Percentiles rank a stretch among this genome's conserved stretches.
These are phyloP conservation scores for Zoysia pacifica DNA, from an alignment of 176 grass and related monocot genomes.

Conservation along the genomic window DNA sequence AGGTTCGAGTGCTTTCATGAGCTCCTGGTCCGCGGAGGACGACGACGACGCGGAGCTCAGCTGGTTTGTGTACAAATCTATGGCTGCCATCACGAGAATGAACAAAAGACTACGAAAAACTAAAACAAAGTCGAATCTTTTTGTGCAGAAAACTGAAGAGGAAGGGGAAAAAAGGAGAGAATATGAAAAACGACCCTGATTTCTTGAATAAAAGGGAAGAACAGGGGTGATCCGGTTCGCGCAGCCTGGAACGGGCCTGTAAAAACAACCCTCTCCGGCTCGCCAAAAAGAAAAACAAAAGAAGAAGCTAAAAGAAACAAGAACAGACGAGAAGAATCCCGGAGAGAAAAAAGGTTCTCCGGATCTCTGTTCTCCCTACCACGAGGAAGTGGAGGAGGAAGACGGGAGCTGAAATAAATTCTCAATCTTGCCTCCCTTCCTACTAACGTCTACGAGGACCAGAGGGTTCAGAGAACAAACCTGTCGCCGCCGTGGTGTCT, in stretches of 20 bases:
- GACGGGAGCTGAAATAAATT: conserved; percentile 16
- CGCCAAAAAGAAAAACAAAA: conserved; percentile 17
- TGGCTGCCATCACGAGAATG: conserved; percentile 63
- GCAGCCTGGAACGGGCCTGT: conserved; percentile 48
- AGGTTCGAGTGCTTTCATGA: conserved; percentile 98
- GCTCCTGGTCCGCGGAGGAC: conserved; percentile 71
- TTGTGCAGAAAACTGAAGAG: conserved; percentile 23
- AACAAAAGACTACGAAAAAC: neutral
- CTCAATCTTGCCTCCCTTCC: neutral
- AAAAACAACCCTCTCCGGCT: conserved; percentile 67
- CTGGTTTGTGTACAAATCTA: conserved; percentile 66
- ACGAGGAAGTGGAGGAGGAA: neutral
- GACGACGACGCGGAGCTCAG: conserved; percentile 55
- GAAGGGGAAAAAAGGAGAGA: conserved; percentile 2
- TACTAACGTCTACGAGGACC: neutral
- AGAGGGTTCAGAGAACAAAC: conserved; percentile 56
- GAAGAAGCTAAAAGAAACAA: conserved; percentile 30
- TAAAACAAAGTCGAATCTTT: neutral
- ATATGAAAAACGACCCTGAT: conserved; percentile 24
- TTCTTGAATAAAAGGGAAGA: conserved; percentile 75
- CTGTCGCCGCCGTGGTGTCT: conserved; percentile 30
- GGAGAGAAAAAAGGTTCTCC: conserved; percentile 63
- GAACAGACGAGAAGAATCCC: conserved; percentile 49
- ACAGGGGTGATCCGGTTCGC: conserved; percentile 40
- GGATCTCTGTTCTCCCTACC: conserved; percentile 66